Base-by-base conservation (phyloP, 164 flowering plant species). In the Aristolochia contorta region DNA sequence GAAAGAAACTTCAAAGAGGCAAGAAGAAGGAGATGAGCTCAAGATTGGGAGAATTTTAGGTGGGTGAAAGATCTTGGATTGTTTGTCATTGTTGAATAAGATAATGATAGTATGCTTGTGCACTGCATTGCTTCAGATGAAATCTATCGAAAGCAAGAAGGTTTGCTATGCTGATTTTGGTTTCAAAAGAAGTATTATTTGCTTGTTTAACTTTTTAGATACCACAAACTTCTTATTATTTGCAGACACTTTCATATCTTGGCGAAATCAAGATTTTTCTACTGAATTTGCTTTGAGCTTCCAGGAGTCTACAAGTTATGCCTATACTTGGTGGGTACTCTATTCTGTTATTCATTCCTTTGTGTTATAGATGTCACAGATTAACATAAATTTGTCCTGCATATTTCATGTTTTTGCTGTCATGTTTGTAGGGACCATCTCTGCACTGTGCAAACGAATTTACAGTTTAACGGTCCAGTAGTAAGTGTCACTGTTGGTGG, bases 141-240 rank as follows among this genome's bases (percentile, higher is more conserved):
- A 23, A 91, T 89, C 49, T 94, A 94, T 62, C 79, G 95, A 30
- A 91, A 86, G 78, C 99, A 94, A 82, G 99, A 91, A 85, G 99
- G 99, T 91, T n/a, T 53, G 20, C 8, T 16, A 8, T 23, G 43
- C 27, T 53, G 6, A 30, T 45, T 59, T 19, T 8, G 6, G 12
- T 50, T 50, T 50, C 22, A 22, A 53, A 13, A 15, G 22, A 22
- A 53, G 18, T 53, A 9, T 22, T 9, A 14, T 16, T n/a, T 50
- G 23, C 54, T 1, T 50, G 0, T n/a, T 50, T 18, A 8, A 0
- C 1, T 16, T 19, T 50, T 50, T n/a, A n/a, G 22, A 23, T 2
- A 50, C 19, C 46, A 15, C 18, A 52, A 12, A 21, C 13, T 16
- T 12, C 22, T 58, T 16, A 45, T 32, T 62, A 14, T 58, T 69